phyloP scores from a whole-genome alignment of 1,139 yeast species.

The Candida mesenterica region DNA sequence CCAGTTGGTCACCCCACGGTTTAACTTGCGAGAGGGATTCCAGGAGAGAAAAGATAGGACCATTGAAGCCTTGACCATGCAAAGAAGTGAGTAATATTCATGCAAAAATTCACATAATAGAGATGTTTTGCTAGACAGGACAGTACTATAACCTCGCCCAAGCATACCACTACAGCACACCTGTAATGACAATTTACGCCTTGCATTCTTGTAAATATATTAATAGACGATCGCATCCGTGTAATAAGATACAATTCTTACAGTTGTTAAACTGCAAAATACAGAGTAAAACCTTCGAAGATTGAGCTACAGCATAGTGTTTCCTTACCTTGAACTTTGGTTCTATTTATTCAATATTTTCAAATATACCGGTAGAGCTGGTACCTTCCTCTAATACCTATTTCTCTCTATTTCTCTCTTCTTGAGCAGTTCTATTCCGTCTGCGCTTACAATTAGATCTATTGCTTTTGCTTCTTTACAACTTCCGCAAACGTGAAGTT shows the following conservation, averaged over 20 bases:
- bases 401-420: background rate
- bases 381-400: background rate
- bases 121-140: no score
- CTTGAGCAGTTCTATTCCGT: background rate
- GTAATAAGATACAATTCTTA: no score
- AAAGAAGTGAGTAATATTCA: background rate
- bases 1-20: conserved; percentile 19
- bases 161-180: background rate
- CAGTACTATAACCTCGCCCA: background rate
- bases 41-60: conserved; percentile 23
- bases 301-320: no score
- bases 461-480: conserved; percentile 14
- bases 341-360: no score
- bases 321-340: no score
- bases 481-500: conserved; percentile 30
- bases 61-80: conserved; percentile 12
- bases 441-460: background rate
- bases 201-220: conserved; percentile 2
- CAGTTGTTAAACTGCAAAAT: no score
- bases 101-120: background rate
- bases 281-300: no score
- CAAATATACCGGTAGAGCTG: no score
- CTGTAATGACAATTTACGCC: background rate
- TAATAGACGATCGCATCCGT: conserved; percentile 1
- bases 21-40: conserved; percentile 19